These are phyloP conservation scores for Tephrocybe rancida DNA, from an alignment of 768 basidiomycete species.

Conservation along the genomic window DNA sequence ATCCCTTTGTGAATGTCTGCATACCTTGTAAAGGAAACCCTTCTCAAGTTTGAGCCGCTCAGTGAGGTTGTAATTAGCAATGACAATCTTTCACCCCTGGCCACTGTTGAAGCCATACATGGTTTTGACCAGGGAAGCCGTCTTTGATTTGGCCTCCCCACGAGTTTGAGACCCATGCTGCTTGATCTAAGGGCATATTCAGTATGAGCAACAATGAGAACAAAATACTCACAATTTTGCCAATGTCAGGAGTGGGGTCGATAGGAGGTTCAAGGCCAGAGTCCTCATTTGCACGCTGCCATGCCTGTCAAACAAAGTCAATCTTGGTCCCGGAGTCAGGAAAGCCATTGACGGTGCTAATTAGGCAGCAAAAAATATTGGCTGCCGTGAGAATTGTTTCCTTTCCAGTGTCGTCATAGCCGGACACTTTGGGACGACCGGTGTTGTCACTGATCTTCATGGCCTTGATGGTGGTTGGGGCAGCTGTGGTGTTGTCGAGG, in stretches of 20 bases:
- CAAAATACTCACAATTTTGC: slow-evolving; percentile 18
- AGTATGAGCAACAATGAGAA: neutral
- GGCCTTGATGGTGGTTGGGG: neutral
- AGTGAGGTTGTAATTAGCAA: slow-evolving; percentile 18
- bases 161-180: slow-evolving; percentile 20
- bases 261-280: slow-evolving; percentile 5
- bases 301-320: slow-evolving; percentile 13
- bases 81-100: slow-evolving; percentile 12
- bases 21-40: slow-evolving; percentile 20
- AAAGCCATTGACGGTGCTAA: slow-evolving; percentile 21
- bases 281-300: slow-evolving; percentile 14
- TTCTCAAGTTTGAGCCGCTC: slow-evolving; percentile 20
- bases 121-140: slow-evolving; percentile 11
- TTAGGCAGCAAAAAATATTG: slow-evolving; percentile 15
- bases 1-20: slow-evolving; percentile 15
- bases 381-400: slow-evolving; percentile 21
- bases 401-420: slow-evolving; percentile 14
- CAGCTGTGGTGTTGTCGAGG: neutral
- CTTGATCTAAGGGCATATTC: slow-evolving; percentile 9
- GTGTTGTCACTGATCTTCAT: neutral
- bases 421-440: slow-evolving; percentile 17
- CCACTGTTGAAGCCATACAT: slow-evolving; percentile 23
- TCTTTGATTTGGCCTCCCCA: slow-evolving; percentile 22
- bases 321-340: slow-evolving; percentile 19
- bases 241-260: slow-evolving; percentile 10